Conservation (phyloP, 1,284 basidiomycete genomes). For the Trametes pubescens region DNA sequence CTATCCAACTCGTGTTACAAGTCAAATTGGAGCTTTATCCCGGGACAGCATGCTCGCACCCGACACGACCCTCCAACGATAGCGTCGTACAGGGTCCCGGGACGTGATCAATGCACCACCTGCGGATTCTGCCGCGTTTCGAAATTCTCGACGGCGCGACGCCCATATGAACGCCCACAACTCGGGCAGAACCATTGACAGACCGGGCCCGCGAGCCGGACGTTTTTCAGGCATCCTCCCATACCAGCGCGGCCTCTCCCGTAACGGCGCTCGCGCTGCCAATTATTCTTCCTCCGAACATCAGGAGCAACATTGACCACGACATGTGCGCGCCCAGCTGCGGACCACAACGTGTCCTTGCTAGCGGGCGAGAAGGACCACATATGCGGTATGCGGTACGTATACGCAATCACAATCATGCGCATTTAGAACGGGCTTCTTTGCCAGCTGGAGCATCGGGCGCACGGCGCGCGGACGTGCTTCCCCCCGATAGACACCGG, state of each 20-base stretch:
- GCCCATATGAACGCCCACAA: constrained; percentile 18
- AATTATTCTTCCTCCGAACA: not conserved
- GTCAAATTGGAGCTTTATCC: not conserved
- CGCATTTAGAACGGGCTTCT: constrained; percentile 2
- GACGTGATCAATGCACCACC: not conserved
- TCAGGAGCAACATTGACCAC: not conserved
- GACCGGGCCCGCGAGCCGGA: not conserved
- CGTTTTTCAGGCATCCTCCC: constrained; percentile 12
- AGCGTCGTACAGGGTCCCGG: not conserved
- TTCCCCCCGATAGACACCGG: constrained; percentile 23
- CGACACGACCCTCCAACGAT: not conserved
- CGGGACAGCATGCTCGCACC: not conserved
- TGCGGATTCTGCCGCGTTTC: not conserved
- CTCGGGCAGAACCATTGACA: not conserved
- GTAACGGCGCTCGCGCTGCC: not conserved
- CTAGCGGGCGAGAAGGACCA: not conserved
- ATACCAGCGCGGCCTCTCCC: constrained; percentile 10
- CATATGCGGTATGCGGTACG: not conserved
- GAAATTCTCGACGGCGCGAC: not conserved
- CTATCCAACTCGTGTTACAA: not conserved
- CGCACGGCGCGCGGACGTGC: not conserved
- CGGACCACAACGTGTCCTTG: not conserved
- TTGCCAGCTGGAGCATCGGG: not conserved
- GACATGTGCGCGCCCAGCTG: too few species aligned
- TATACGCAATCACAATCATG: not conserved